phyloP scores from a whole-genome alignment of 192 early-diverging fungal species.

The Backusella tuberculispora region DNA sequence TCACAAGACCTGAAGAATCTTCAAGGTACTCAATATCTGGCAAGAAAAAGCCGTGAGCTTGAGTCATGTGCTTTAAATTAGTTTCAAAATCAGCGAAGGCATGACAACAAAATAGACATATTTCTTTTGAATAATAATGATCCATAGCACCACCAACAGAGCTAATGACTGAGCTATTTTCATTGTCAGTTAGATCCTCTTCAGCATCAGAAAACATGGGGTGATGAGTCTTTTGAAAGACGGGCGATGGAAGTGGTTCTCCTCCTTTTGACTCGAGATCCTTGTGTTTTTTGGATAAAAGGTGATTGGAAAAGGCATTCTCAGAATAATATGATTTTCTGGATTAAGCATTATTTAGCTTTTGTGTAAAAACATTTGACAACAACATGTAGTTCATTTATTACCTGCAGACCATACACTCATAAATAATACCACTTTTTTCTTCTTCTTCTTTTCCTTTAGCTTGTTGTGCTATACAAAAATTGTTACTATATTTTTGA shows the following conservation, averaged over 20 bases:
- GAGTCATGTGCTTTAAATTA: constrained; percentile 93
- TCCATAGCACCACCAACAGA: background rate
- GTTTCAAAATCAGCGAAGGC: constrained; percentile 59
- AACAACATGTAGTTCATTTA: too few relatives aligned
- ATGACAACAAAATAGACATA: constrained; percentile 90
- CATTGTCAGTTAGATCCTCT: constrained; percentile 14
- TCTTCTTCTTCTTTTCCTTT: constrained; percentile 52
- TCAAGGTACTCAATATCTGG: constrained; percentile 94
- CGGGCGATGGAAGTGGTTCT: background rate
- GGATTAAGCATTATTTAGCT: background rate
- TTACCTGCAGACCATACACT: constrained; percentile 58
- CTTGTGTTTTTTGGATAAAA: constrained; percentile 92
- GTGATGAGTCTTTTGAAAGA: constrained; percentile 7
- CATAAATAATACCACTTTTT: constrained; percentile 41
- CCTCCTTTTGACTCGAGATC: constrained; percentile 62
- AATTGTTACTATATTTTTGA: background rate
- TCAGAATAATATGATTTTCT: constrained; percentile 57
- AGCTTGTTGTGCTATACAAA: constrained; percentile 60
- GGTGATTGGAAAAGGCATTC: constrained; percentile 89
- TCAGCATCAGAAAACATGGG: constrained; percentile 35
- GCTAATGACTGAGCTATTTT: background rate
- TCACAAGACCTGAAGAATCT: constrained; percentile 85
- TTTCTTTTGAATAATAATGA: background rate
- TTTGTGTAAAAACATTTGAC: too few relatives aligned
- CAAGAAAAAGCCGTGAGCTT: constrained; percentile 90